A percentile compares a stretch with the other conserved stretches of the same genome.
These are phyloP conservation scores for Tolypocladium tundrense DNA, from an alignment of 2,329 filamentous ascomycete species.

Conservation along the genomic window DNA sequence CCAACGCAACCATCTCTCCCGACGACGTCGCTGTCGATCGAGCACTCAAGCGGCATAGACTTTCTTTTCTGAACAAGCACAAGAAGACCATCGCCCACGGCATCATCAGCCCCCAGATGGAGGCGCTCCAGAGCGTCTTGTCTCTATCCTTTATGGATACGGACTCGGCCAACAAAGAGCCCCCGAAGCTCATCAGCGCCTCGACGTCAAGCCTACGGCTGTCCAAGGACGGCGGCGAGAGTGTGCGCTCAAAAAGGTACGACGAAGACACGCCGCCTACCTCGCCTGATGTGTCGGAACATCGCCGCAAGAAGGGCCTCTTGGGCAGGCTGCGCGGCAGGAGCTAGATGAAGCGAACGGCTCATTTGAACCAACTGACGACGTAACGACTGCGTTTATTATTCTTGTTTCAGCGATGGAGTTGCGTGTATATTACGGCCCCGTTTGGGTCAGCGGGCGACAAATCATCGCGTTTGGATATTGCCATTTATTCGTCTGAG, in stretches of 20 bases:
- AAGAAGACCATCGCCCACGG: constrained; percentile 37
- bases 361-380: background rate
- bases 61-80: constrained; percentile 36
- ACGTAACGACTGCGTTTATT: constrained; percentile 7
- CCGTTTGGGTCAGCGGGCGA: background rate
- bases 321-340: constrained; percentile 5
- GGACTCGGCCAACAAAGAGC: constrained; percentile 11
- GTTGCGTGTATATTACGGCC: constrained; percentile 2
- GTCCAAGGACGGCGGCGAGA: constrained; percentile 29
- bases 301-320: constrained; percentile 15
- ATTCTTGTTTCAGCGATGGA: constrained; percentile 10
- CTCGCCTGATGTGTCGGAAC: constrained; percentile 20
- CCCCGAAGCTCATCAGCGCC: constrained; percentile 11
- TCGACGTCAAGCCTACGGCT: constrained; percentile 18
- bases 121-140: constrained; percentile 20
- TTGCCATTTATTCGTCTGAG: background rate
- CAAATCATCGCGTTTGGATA: background rate
- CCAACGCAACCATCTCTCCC: constrained; percentile 45
- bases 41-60: constrained; percentile 31
- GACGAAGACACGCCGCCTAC: constrained; percentile 26
- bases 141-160: constrained; percentile 20
- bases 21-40: constrained; percentile 38
- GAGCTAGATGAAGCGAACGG: background rate
- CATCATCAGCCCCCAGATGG: constrained; percentile 26
- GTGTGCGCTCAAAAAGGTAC: constrained; percentile 15